Base-by-base conservation (phyloP, 257 asterid species). In the Przewalskia tangutica region DNA sequence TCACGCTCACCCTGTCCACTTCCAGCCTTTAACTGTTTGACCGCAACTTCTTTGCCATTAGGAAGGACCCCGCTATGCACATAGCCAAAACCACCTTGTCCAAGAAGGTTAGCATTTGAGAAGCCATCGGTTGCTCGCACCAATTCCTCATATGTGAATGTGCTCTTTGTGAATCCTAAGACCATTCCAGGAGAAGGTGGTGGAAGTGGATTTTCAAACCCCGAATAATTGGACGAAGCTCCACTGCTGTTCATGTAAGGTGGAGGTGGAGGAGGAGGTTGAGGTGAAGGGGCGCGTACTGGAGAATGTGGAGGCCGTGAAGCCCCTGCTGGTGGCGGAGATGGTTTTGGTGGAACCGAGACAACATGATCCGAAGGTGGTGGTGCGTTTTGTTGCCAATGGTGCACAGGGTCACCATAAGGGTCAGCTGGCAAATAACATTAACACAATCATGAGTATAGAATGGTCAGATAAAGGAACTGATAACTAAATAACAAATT, bases 1-100 rank as follows among this genome's bases (percentile, higher is more conserved):
- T 94, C 97, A 2, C 97, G 92, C 71, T 94, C 98, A 63, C 98
- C 98, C 83, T 93, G 98, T 36, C 97, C 97, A 82, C 98, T 95
- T 48, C 97, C 98, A 13, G 89, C 94, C 84, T 95, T 93, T 0
- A 93, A 89, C 89, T 91, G 93, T 85, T 93, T 95, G 64, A 95
- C 89, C 0, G 98, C 98, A 10, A 95, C 93, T 84, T 91, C 97
- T 86, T 90, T 93, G 12, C 97, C 97, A 40, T 86, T 89, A 5
- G 98, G 93, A 58, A 95, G 93, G 54, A 95, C 84, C 56, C 98
- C 98, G 83, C 85, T 87, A 38, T 95, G 98, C 66, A 95, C 98
- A 81, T 90, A 95, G 50, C 98, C 98, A 68, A 95, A 95, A 54
- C 98, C 98, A 50, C 98, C 98, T 85, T 93, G 98, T 56, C 98